Conservation (phyloP, 202 grass and related monocot genomes). For the Eragrostis tef region DNA sequence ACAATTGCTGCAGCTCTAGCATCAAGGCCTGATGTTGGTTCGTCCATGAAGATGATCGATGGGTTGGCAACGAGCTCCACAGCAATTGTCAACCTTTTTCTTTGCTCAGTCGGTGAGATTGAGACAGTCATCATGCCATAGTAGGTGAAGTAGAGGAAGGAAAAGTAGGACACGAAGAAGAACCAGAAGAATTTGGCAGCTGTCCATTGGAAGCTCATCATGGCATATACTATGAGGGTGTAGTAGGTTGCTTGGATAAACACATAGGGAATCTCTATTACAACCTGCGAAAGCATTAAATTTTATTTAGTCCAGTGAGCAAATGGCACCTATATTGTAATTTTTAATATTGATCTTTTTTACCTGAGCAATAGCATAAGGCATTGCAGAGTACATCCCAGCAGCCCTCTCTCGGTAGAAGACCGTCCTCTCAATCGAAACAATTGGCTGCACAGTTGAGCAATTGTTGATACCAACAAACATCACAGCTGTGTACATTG, state of each 20-base stretch:
- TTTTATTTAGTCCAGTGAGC: conserved; percentile 19
- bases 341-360: conserved; percentile 41
- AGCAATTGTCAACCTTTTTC: conserved; percentile 95
- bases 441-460: conserved; percentile 84
- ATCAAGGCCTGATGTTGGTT: conserved; percentile 98
- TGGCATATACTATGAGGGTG: conserved; percentile 81
- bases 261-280: conserved; percentile 97
- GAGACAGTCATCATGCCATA: conserved; percentile 99
- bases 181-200: conserved; percentile 90
- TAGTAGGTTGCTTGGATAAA: conserved; percentile 81
- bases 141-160: conserved; percentile 99
- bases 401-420: conserved; percentile 98
- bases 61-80: conserved; percentile 98
- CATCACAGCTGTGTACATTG: conserved; percentile 91
- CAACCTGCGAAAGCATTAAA: conserved; percentile 63
- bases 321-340: conserved; percentile 16
- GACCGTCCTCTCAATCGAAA: conserved; percentile 90
- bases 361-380: conserved; percentile 98
- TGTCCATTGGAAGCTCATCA: conserved; percentile 99
- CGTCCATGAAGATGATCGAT: conserved; percentile 99
- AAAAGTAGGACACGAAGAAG: conserved; percentile 93
- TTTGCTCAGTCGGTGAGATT: conserved; percentile 96
- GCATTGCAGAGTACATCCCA: conserved; percentile 94
- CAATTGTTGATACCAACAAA: conserved; percentile 96
- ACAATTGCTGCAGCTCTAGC: conserved; percentile 98